A percentile compares a stretch with the other conserved stretches of the same genome.
phyloP scores from a whole-genome alignment of 305 asterid species.

The Plantago lanceolata region DNA sequence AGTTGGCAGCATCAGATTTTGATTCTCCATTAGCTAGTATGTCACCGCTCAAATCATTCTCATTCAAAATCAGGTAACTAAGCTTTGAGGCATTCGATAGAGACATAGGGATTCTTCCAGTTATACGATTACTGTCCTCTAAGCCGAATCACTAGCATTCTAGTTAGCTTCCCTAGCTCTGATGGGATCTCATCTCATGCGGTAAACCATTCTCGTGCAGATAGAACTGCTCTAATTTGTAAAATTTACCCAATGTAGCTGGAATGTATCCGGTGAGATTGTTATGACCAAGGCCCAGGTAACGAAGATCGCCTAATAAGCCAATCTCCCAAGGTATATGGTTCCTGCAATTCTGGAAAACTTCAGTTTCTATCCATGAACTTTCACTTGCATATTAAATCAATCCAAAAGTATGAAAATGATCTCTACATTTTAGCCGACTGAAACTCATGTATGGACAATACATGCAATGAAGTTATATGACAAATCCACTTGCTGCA shows the following conservation, averaged over 20 bases:
- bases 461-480: conserved; percentile 29
- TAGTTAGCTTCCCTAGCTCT: conserved; percentile 23
- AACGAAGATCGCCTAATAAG: conserved; percentile 22
- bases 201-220: conserved; percentile 25
- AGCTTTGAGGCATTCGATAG: conserved; percentile 35
- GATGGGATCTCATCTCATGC: conserved; percentile 28
- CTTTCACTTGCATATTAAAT: not conserved
- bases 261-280: conserved; percentile 35
- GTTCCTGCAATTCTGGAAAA: conserved; percentile 12
- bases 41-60: conserved; percentile 1
- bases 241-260: conserved; percentile 32
- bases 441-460: conserved; percentile 2
- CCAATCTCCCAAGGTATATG: conserved; percentile 37
- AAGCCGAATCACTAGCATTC: conserved; percentile 18
- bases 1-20: no score
- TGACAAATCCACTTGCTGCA: conserved; percentile 28
- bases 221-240: conserved; percentile 29
- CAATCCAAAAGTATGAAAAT: not conserved
- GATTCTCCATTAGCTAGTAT: no score
- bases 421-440: not conserved
- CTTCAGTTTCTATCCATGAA: no score
- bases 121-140: conserved; percentile 29
- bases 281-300: conserved; percentile 27
- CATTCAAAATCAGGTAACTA: conserved; percentile 16
- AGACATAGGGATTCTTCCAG: conserved; percentile 32